Conservation (phyloP, 768 basidiomycete genomes). For the Fibroporia radiculosa region DNA sequence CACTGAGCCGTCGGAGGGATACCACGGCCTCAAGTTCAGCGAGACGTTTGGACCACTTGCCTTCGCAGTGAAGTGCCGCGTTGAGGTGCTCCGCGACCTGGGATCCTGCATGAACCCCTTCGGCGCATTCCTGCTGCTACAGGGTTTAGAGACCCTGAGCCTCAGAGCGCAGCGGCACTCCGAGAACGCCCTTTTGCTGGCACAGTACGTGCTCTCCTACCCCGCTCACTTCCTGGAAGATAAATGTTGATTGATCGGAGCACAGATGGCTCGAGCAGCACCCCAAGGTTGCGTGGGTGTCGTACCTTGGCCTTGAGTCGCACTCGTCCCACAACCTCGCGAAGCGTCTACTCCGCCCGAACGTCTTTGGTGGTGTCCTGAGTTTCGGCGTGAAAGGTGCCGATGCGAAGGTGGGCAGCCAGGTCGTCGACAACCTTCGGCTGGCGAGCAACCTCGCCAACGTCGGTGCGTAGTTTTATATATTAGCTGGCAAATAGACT, state of each 20-base stretch:
- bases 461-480: conserved; percentile 39
- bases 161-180: conserved; percentile 64
- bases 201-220: conserved; percentile 29
- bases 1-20: conserved; percentile 68
- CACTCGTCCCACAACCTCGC: conserved; percentile 61
- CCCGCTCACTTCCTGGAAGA: neutral
- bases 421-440: conserved; percentile 62
- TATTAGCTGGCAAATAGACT: neutral
- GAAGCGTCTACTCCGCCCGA: conserved; percentile 42
- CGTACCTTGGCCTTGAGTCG: conserved; percentile 59
- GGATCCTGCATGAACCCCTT: conserved; percentile 68
- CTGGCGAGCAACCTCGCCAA: conserved; percentile 70
- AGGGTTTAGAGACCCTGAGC: conserved; percentile 72
- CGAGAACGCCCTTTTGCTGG: conserved; percentile 64
- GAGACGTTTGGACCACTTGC: conserved; percentile 60
- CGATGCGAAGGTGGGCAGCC: conserved; percentile 37
- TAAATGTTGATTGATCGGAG: neutral
- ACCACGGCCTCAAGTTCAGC: conserved; percentile 62
- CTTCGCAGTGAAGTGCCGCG: conserved; percentile 57
- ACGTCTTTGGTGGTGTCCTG: conserved; percentile 64
- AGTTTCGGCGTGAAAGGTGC: conserved; percentile 68
- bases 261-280: conserved; percentile 52
- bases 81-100: conserved; percentile 58
- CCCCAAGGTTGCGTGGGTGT: conserved; percentile 66
- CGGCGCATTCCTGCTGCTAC: conserved; percentile 63